Conservation (phyloP, 768 basidiomycete genomes). For the Suillus bovinus region DNA sequence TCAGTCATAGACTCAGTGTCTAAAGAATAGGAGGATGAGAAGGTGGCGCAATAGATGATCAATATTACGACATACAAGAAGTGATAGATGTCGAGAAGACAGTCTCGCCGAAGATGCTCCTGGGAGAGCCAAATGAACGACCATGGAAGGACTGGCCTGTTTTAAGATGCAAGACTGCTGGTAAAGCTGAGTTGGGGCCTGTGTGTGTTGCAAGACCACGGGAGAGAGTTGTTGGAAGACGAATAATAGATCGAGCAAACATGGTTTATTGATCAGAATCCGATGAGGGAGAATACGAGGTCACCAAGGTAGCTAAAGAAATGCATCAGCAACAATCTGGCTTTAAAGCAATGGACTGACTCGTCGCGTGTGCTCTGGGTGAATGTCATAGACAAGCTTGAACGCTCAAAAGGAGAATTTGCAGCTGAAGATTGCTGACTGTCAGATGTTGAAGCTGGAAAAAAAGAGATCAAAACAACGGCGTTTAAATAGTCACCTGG, state of each 20-base stretch:
- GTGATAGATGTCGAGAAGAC: conserved; percentile 99
- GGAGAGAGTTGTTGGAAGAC: conserved; percentile 44
- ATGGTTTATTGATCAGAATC: conserved; percentile 42
- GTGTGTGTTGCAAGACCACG: conserved; percentile 72
- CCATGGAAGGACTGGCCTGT: conserved; percentile 92
- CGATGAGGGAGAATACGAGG: conserved; percentile 79
- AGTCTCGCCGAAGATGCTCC: conserved; percentile 91
- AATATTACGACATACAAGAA: conserved; percentile 64
- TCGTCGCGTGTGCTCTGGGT: conserved; percentile 89
- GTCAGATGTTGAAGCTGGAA: background rate
- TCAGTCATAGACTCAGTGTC: conserved; percentile 99
- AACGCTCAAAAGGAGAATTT: conserved; percentile 19
- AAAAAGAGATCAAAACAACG: background rate
- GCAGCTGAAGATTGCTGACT: conserved; percentile 1
- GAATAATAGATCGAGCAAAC: conserved; percentile 56
- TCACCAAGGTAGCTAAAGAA: conserved; percentile 79
- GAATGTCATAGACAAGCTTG: conserved; percentile 69
- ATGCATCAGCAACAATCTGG: conserved; percentile 23
- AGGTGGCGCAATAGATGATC: conserved; percentile 8
- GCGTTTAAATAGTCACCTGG: conserved; percentile 13
- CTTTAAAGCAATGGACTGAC: conserved; percentile 42
- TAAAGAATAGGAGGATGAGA: conserved; percentile 33
- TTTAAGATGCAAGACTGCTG: conserved; percentile 90
- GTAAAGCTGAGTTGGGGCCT: conserved; percentile 46
- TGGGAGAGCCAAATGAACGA: conserved; percentile 84